Conservation (phyloP, 306 rosid genomes). For the Biancaea sappan region DNA sequence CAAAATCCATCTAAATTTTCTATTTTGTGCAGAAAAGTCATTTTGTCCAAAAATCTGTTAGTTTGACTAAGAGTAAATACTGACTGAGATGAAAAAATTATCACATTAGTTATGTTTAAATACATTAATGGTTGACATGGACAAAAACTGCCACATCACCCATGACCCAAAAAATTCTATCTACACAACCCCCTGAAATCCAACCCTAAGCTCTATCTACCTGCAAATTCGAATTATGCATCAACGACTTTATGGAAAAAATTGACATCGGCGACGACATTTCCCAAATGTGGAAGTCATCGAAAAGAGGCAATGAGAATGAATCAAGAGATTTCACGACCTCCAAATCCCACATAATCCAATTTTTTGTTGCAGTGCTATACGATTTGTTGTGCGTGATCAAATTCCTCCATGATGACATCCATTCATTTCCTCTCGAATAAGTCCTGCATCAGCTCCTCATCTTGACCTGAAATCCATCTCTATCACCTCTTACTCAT, state of each 20-base stretch:
- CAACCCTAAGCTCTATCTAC: too few species aligned
- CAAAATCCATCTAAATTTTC: too few species aligned
- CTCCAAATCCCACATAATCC: constrained; percentile 75
- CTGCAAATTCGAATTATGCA: constrained; percentile 18
- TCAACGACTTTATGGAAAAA: not conserved
- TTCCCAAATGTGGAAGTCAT: constrained; percentile 41
- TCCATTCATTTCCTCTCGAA: constrained; percentile 75
- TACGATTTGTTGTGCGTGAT: constrained; percentile 65
- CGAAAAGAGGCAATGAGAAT: constrained; percentile 47
- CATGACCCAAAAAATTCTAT: too few species aligned
- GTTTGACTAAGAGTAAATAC: too few species aligned
- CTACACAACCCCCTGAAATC: too few species aligned
- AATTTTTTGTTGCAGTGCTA: constrained; percentile 49
- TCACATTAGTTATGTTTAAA: too few species aligned
- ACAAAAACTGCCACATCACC: too few species aligned
- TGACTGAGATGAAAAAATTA: too few species aligned
- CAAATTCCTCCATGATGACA: constrained; percentile 85
- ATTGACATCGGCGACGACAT: constrained; percentile 54
- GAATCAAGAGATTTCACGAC: constrained; percentile 39
- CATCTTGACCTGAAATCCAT: constrained; percentile 75
- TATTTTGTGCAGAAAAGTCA: too few species aligned
- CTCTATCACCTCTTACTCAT: constrained; percentile 77
- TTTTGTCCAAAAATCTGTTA: too few species aligned
- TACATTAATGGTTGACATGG: too few species aligned
- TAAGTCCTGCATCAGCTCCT: constrained; percentile 67